Conservation (phyloP, 306 rosid species). For the Begonia peltatifolia region DNA sequence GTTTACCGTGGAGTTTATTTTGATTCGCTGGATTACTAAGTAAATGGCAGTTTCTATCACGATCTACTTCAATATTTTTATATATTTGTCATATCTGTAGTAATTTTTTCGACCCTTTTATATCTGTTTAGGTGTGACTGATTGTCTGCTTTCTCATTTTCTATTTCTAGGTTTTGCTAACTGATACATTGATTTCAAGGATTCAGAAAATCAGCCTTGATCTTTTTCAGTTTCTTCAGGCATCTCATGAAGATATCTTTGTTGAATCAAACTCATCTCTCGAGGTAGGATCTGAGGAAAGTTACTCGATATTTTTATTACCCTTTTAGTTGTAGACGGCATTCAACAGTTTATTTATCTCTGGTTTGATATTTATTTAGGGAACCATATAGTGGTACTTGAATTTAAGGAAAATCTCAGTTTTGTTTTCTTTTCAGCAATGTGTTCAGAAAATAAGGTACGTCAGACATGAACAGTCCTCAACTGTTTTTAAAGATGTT, state of each 20-base stretch:
- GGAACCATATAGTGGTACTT: not conserved
- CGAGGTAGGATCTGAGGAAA: conserved; percentile 41
- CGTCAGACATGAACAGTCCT: conserved; percentile 48
- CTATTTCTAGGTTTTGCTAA: conserved; percentile 55
- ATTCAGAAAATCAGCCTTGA: conserved; percentile 34
- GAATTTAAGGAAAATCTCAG: not conserved
- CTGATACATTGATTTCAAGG: conserved; percentile 56
- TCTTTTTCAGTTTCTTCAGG: conserved; percentile 55
- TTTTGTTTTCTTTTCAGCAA: conserved; percentile 32
- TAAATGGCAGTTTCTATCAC: too few relatives aligned
- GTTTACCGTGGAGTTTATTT: too few relatives aligned
- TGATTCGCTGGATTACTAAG: too few relatives aligned
- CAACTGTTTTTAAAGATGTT: conserved; percentile 51
- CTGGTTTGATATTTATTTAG: too few relatives aligned
- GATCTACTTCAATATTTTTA: too few relatives aligned
- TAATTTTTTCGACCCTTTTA: too few relatives aligned
- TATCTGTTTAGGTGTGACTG: too few relatives aligned
- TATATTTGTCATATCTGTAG: too few relatives aligned
- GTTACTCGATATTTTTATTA: too few relatives aligned
- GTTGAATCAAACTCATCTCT: conserved; percentile 53
- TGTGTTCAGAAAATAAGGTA: conserved; percentile 67
- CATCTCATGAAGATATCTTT: conserved; percentile 39
- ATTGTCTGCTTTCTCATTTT: conserved; percentile 7
- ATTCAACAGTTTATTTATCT: too few relatives aligned
- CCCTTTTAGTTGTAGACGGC: too few relatives aligned